Conservation (phyloP, 106 monocot species). For the Dendrobium chrysotoxum region DNA sequence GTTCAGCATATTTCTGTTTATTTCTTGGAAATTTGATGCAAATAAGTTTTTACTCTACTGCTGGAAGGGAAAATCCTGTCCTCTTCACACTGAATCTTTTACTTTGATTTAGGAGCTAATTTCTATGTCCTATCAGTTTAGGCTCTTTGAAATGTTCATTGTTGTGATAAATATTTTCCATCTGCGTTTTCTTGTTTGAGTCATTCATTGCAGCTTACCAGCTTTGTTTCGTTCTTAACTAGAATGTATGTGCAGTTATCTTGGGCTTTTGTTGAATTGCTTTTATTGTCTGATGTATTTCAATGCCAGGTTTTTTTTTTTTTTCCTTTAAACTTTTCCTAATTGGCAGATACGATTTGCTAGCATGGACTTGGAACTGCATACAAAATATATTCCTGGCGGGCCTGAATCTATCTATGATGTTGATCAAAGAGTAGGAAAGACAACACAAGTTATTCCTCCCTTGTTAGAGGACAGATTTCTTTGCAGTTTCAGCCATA, state of each 20-base stretch:
- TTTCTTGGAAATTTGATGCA: neutral
- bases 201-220: neutral
- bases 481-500: slow-evolving; percentile 98
- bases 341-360: slow-evolving; percentile 77
- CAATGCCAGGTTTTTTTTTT: no score
- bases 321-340: neutral
- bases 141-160: neutral
- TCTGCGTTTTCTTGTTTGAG: neutral
- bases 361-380: slow-evolving; percentile 81
- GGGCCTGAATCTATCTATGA: slow-evolving; percentile 79
- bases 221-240: neutral
- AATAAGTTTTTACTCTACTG: neutral
- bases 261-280: neutral
- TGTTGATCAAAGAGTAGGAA: slow-evolving; percentile 70
- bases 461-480: slow-evolving; percentile 78
- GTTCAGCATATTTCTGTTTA: no score
- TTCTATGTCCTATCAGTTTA: neutral
- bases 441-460: slow-evolving; percentile 71
- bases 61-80: neutral
- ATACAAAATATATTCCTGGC: slow-evolving; percentile 64
- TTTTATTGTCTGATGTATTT: neutral
- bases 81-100: neutral
- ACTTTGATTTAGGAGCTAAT: neutral
- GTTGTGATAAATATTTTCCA: neutral
- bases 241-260: neutral